Evolutionary conservation across 2,329 filamentous ascomycete species (phyloP).

Genomic region (Chaetomiaceae sp.): DNA sequence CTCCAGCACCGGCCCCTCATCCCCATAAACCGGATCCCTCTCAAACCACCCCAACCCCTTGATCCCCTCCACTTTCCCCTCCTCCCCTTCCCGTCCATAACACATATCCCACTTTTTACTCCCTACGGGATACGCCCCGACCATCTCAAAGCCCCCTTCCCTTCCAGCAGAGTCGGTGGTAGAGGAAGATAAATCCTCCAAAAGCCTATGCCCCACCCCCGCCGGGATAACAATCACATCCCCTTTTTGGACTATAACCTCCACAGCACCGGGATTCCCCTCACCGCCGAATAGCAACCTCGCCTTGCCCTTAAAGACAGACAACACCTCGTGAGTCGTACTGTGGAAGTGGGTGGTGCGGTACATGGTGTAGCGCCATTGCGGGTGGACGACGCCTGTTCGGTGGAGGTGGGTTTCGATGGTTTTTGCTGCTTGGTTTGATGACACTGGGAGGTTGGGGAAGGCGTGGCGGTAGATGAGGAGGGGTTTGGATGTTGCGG

Average conservation of each 20-base stretch:
- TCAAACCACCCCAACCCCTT: not conserved
- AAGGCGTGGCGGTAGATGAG: not conserved
- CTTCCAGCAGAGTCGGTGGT: too few species aligned
- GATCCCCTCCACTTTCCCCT: not conserved
- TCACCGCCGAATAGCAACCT: not conserved
- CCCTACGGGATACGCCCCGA: not conserved
- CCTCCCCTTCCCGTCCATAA: not conserved
- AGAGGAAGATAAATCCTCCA: not conserved
- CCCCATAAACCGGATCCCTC: not conserved
- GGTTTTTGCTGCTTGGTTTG: not conserved
- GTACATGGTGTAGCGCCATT: not conserved
- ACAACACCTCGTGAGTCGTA: not conserved
- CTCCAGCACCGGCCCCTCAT: not conserved
- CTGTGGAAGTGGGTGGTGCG: not conserved
- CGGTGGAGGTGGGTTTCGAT: not conserved
- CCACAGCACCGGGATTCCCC: not conserved
- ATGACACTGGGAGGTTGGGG: not conserved
- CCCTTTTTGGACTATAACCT: not conserved
- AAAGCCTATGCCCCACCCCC: not conserved
- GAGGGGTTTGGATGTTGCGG: not conserved
- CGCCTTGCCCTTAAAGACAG: not conserved
- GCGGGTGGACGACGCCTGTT: not conserved
- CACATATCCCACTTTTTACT: not conserved
- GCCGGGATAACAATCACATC: not conserved
- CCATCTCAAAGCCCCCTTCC: not conserved